Evolutionary conservation across 257 asterid species (phyloP).

Genomic region (Schizonepeta tenuifolia): DNA sequence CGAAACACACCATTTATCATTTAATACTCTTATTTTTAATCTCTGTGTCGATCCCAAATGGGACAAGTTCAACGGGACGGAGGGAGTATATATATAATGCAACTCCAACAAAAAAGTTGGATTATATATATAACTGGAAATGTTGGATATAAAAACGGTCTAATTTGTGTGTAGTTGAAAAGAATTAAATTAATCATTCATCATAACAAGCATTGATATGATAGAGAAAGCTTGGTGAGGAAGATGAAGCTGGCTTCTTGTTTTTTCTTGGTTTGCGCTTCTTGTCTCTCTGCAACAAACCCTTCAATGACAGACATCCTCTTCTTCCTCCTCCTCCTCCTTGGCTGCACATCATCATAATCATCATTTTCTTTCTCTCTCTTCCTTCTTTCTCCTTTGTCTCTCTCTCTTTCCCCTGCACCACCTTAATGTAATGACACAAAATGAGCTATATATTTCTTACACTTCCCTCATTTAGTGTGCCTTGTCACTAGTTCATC

Average conservation of each 20-base stretch:
- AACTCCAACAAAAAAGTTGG: neutral
- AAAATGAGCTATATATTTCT: neutral
- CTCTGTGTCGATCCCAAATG: too few relatives aligned
- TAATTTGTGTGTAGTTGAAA: neutral
- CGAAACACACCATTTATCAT: too few relatives aligned
- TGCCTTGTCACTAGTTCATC: neutral
- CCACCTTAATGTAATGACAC: neutral
- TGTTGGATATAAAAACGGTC: constrained; percentile 12
- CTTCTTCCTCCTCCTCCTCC: constrained; percentile 31
- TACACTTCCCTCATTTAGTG: too few relatives aligned
- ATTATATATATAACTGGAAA: neutral
- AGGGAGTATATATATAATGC: too few relatives aligned
- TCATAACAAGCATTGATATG: constrained; percentile 57
- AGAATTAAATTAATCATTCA: constrained; percentile 25
- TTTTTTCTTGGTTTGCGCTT: constrained; percentile 34
- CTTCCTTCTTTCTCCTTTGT: constrained; percentile 34
- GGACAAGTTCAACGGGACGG: too few relatives aligned
- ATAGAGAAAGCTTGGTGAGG: constrained; percentile 45
- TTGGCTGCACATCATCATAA: constrained; percentile 34
- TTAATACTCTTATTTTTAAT: too few relatives aligned
- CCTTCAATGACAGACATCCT: constrained; percentile 61
- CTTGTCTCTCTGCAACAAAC: constrained; percentile 46
- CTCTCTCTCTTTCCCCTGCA: constrained; percentile 41
- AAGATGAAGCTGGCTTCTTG: constrained; percentile 24
- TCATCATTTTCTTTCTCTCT: constrained; percentile 42